Evolutionary conservation across 805 yeast genomes (phyloP).

Genomic region (Nakazawaea ishiwadae): DNA sequence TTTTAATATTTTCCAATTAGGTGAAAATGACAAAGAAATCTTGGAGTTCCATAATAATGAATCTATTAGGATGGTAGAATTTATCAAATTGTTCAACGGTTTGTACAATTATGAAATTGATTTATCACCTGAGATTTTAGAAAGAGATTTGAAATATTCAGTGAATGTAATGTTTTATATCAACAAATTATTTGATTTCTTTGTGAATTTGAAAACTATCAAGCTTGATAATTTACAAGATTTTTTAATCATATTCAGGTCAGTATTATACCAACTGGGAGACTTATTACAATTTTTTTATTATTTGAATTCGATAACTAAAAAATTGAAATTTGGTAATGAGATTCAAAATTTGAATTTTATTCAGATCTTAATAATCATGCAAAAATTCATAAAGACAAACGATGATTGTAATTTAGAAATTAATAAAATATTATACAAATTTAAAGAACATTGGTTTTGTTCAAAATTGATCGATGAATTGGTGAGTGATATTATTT

Average conservation of each 20-base stretch:
- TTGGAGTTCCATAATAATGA: conserved; percentile 3
- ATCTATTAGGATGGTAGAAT: not conserved
- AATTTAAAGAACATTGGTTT: conserved; percentile 7
- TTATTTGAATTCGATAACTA: conserved; percentile 2
- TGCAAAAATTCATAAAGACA: conserved; percentile 4
- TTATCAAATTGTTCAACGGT: not conserved
- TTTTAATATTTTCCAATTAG: conserved; percentile 5
- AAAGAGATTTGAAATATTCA: conserved; percentile 1
- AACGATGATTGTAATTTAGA: conserved; percentile 1
- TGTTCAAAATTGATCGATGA: conserved; percentile 8
- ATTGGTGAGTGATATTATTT: conserved; percentile 1
- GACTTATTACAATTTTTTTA: not conserved
- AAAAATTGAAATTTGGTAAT: not conserved
- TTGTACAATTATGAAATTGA: not conserved
- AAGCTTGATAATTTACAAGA: not conserved
- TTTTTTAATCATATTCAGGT: not conserved
- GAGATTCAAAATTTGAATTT: not conserved
- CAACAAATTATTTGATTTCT: conserved; percentile 7
- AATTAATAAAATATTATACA: conserved; percentile 2
- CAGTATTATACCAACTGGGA: not conserved
- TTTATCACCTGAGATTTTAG: not conserved
- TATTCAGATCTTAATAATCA: conserved; percentile 3
- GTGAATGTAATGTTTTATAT: conserved; percentile 5
- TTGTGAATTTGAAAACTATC: not conserved
- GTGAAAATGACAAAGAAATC: conserved; percentile 1